Percentiles rank a stretch among this genome's conserved stretches.
These are phyloP conservation scores for Hyaloscypha hepaticicola DNA, from an alignment of 495 filamentous ascomycete genomes.

Conservation along the genomic window DNA sequence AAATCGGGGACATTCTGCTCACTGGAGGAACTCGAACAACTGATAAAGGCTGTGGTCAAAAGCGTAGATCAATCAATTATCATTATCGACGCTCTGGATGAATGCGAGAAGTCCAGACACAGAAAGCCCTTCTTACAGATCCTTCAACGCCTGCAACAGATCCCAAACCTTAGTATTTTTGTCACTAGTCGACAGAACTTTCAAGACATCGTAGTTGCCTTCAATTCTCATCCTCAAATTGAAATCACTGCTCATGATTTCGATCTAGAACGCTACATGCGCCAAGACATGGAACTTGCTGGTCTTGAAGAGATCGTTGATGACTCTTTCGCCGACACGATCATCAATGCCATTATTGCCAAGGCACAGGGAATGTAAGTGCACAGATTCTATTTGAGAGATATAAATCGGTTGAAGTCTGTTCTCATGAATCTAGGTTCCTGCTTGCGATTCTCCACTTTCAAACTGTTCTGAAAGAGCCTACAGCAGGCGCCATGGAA, in stretches of 20 bases:
- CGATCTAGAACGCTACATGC: slow-evolving; percentile 3
- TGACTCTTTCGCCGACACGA: neutral
- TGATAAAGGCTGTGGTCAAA: neutral
- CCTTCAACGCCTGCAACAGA: neutral
- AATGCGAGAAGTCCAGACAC: slow-evolving; percentile 7
- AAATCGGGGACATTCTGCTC: neutral
- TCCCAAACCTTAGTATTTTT: slow-evolving; percentile 1
- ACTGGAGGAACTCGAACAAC: neutral
- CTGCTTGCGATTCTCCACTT: slow-evolving; percentile 2
- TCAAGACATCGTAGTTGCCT: neutral
- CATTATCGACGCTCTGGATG: slow-evolving; percentile 10
- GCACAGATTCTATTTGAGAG: no score
- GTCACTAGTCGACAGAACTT: slow-evolving; percentile 5
- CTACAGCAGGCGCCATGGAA: slow-evolving; percentile 9
- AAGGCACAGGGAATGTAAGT: slow-evolving; percentile 12
- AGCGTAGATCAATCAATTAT: neutral
- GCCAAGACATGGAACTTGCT: slow-evolving; percentile 2
- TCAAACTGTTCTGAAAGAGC: slow-evolving; percentile 9
- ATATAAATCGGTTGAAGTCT: neutral
- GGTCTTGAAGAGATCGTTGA: neutral
- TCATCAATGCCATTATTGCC: neutral
- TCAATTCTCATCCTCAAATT: slow-evolving; percentile 2
- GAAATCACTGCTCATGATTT: neutral
- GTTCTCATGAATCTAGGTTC: neutral
- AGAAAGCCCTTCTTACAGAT: neutral